Evolutionary conservation across 169 alveolate genomes (phyloP), one percentile per base, ranked within the genome.

Genomic region (Hepatocystis sp.): DNA sequence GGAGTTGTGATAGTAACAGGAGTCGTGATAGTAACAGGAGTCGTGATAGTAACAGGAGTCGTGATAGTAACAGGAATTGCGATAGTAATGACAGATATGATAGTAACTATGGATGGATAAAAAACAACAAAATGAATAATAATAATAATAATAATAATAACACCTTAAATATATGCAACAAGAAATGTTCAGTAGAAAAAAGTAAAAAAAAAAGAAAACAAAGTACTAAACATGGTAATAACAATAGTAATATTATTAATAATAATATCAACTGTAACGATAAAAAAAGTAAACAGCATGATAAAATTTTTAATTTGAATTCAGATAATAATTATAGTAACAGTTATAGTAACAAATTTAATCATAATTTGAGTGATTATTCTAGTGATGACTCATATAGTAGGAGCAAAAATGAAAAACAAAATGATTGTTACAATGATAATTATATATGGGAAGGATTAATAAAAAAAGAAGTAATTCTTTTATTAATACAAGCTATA

Each of bases 381-480:
- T n/a, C n/a, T n/a, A n/a, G n/a, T n/a, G n/a, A n/a, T n/a, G n/a
- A n/a, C n/a, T n/a, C n/a, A n/a, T n/a, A n/a, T n/a, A 8, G 25
- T 27, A 13, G 39, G 27, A 10, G 49, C 67, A 52, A 13, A 15
- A 10, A 34, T 58, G 67, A 42, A 3, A n/a, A 17, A 11, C 32
- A 60, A 53, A 53, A 67, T 36, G 23, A 8, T 17, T 2, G 28
- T 21, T n/a, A n/a, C n/a, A 53, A 11, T 4, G 19, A 28, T 1
- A 55, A 52, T 21, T 55, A 28, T 21, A 10, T 71, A 44, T 71
- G 86, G 86, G 86, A 71, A 34, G 86, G 86, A 7, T 34, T 71
- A 30, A 19, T 71, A 23, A 71, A 71, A 7, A 71, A 56, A 56
- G 86, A 71, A 1, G 86, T 71, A 0, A 42, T 71, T 4, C 68